Evolutionary conservation across 768 basidiomycete genomes (phyloP).

Genomic region (Lyophyllum atratum): DNA sequence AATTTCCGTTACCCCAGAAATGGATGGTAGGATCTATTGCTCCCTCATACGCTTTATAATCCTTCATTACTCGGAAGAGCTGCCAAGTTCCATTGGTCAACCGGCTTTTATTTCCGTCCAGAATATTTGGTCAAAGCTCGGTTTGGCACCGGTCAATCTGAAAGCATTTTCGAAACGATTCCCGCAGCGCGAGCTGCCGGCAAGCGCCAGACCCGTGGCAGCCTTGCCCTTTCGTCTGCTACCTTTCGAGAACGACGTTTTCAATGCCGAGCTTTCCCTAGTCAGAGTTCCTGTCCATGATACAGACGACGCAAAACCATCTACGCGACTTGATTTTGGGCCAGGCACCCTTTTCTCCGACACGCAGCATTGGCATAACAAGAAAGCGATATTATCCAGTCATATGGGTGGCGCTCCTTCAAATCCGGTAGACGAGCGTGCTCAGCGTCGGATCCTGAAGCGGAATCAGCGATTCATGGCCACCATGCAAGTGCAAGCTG

Average conservation of each 20-base stretch:
- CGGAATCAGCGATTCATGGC: constrained; percentile 61
- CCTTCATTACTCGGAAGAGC: constrained; percentile 20
- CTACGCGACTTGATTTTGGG: constrained; percentile 38
- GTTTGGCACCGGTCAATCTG: background rate
- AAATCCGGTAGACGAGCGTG: constrained; percentile 32
- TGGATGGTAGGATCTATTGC: constrained; percentile 57
- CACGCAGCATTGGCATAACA: constrained; percentile 62
- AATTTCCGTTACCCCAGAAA: constrained; percentile 33
- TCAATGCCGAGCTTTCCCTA: constrained; percentile 26
- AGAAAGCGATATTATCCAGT: constrained; percentile 49
- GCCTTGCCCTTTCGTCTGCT: constrained; percentile 26
- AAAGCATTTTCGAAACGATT: background rate
- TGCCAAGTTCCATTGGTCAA: constrained; percentile 30
- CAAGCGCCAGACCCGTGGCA: background rate
- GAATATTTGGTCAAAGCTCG: constrained; percentile 23
- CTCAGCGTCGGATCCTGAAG: constrained; percentile 37
- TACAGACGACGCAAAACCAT: constrained; percentile 11
- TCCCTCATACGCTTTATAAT: constrained; percentile 42
- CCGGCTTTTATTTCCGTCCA: constrained; percentile 12
- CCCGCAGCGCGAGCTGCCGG: background rate
- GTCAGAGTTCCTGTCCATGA: constrained; percentile 20
- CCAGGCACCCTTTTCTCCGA: constrained; percentile 46
- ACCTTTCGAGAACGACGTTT: constrained; percentile 38
- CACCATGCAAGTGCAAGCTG: constrained; percentile 56
- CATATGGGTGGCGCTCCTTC: constrained; percentile 50